Evolutionary conservation across 1,284 basidiomycete species (phyloP).

Genomic region (Cystobasidium sp.): DNA sequence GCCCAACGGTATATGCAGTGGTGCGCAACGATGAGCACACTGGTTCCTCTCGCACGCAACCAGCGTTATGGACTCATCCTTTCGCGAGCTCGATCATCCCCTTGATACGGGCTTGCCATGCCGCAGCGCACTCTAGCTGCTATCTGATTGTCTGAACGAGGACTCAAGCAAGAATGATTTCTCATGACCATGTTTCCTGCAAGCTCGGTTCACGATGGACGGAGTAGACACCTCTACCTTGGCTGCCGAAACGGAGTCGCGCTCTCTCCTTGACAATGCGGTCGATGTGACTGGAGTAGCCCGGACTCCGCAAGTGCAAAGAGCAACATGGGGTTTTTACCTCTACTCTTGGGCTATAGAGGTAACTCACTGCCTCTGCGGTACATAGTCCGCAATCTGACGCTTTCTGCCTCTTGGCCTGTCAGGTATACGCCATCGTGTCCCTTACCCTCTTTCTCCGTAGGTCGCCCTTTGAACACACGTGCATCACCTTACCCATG

Average conservation of each 20-base stretch:
- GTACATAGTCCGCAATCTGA: not conserved
- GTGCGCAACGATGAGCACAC: not conserved
- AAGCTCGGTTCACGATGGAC: not conserved
- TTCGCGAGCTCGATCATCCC: not conserved
- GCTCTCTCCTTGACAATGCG: not conserved
- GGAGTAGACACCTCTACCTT: not conserved
- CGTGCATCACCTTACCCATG: not conserved
- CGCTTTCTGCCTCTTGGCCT: not conserved
- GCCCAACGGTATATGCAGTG: too few relatives aligned
- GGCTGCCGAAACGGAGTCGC: slow-evolving; percentile 4
- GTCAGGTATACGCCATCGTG: slow-evolving; percentile 47
- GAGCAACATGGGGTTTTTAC: slow-evolving; percentile 44
- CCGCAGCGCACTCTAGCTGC: too few relatives aligned
- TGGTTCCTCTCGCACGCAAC: not conserved
- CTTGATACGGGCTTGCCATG: not conserved
- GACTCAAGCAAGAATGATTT: too few relatives aligned
- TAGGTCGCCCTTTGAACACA: not conserved
- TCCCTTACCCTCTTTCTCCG: slow-evolving; percentile 48
- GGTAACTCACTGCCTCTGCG: slow-evolving; percentile 21
- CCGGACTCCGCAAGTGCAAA: not conserved
- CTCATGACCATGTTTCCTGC: not conserved
- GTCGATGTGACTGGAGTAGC: not conserved
- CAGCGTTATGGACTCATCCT: not conserved
- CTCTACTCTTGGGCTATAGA: slow-evolving; percentile 49
- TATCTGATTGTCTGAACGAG: too few relatives aligned